Evolutionary conservation across 352 stramenopile species (phyloP).

Genomic region (Phytophthora pluvialis): DNA sequence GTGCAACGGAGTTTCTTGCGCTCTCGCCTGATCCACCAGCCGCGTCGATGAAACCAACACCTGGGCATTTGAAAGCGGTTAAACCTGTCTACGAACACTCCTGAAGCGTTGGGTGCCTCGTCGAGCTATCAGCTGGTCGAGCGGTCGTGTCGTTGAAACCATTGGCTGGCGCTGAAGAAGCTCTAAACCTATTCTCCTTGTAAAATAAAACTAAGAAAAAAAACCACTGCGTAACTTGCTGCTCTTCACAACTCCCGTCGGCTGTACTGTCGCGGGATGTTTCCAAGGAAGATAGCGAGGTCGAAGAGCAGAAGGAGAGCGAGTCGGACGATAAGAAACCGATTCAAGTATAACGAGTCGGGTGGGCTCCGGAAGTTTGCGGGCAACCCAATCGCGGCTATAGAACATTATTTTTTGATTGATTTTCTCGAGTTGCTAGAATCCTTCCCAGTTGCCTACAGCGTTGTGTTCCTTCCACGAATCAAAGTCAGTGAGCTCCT

Average conservation of each 20-base stretch:
- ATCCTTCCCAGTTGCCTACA: conserved; percentile 46
- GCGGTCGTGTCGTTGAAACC: no score
- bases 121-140: neutral
- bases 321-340: conserved; percentile 14
- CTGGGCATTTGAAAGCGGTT: neutral
- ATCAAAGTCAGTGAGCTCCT: conserved; percentile 43
- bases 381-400: conserved; percentile 22
- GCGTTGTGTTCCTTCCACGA: conserved; percentile 42
- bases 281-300: conserved; percentile 44
- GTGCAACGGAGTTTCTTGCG: no score
- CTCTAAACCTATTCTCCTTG: neutral
- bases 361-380: neutral
- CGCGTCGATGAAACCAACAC: no score
- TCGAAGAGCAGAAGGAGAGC: conserved; percentile 46
- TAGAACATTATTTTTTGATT: conserved; percentile 38
- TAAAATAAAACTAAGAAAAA: neutral
- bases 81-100: neutral
- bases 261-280: conserved; percentile 43
- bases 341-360: conserved; percentile 1
- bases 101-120: neutral
- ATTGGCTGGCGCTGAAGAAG: no score
- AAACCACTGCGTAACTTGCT: neutral
- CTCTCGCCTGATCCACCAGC: no score
- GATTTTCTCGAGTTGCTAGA: no score
- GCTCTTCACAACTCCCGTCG: conserved; percentile 32